Percentiles rank a stretch among this genome's conserved stretches.
phyloP scores from a whole-genome alignment of 2,329 filamentous ascomycete genomes.

The Botrytis paeoniae region DNA sequence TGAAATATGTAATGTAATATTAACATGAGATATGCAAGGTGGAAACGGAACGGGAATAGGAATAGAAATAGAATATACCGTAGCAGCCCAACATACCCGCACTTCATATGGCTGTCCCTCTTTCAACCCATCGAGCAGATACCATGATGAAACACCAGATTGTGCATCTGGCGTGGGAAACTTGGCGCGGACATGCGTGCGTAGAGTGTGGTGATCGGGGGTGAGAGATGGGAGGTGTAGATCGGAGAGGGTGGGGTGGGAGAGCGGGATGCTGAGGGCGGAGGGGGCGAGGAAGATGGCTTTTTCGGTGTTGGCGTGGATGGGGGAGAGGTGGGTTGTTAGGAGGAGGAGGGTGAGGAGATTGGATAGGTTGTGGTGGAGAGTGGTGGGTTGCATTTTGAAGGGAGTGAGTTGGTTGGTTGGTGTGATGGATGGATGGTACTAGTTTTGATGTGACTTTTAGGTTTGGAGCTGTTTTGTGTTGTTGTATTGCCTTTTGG shows the following conservation, averaged over 20 bases:
- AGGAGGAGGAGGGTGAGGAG: conserved; percentile 26
- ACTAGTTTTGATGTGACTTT: neutral
- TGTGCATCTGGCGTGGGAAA: conserved; percentile 59
- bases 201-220: conserved; percentile 52
- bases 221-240: conserved; percentile 65
- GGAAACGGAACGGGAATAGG: neutral
- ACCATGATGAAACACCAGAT: conserved; percentile 69
- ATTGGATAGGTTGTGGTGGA: conserved; percentile 5
- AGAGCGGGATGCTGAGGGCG: conserved; percentile 52
- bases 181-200: conserved; percentile 61
- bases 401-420: neutral
- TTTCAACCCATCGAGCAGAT: conserved; percentile 68
- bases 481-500: neutral
- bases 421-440: neutral
- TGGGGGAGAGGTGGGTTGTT: conserved; percentile 24
- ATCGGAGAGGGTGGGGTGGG: conserved; percentile 54
- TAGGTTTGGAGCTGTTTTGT: neutral
- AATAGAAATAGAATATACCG: conserved; percentile 59
- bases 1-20: neutral
- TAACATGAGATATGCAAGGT: neutral
- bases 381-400: neutral
- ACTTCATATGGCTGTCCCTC: conserved; percentile 81
- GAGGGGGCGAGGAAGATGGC: conserved; percentile 76
- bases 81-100: conserved; percentile 89
- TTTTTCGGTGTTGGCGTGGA: conserved; percentile 81